Evolutionary conservation across 1,284 basidiomycete species (phyloP).

Genomic region (Cryptococcus maquisensis): DNA sequence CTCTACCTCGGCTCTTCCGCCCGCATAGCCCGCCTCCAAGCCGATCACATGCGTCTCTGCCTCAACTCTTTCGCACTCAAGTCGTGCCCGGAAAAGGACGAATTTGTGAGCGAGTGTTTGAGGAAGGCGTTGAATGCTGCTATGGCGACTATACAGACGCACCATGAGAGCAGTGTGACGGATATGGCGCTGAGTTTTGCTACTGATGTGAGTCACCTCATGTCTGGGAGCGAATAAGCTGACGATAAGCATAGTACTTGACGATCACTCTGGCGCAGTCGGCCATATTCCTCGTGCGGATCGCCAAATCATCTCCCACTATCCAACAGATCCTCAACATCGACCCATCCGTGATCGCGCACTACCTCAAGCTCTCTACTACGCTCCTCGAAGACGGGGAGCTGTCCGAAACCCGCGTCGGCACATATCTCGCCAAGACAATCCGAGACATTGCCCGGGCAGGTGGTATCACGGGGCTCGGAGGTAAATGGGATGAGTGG

Average conservation of each 20-base stretch:
- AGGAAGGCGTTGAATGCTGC: conserved; percentile 34
- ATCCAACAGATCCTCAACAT: conserved; percentile 16
- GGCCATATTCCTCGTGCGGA: conserved; percentile 34
- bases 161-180: conserved; percentile 31
- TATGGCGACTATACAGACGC: conserved; percentile 31
- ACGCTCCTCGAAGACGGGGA: conserved; percentile 26
- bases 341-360: conserved; percentile 25
- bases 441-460: conserved; percentile 28
- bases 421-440: conserved; percentile 30
- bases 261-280: conserved; percentile 37
- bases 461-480: conserved; percentile 16
- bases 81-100: conserved; percentile 23
- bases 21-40: conserved; percentile 28
- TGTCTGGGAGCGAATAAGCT: neutral
- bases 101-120: conserved; percentile 22
- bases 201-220: conserved; percentile 27
- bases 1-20: conserved; percentile 32
- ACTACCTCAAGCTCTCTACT: conserved; percentile 29
- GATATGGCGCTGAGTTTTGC: conserved; percentile 35
- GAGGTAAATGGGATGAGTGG: neutral
- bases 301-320: conserved; percentile 18
- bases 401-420: conserved; percentile 27
- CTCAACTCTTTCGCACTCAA: conserved; percentile 35
- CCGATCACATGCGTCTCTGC: conserved; percentile 35
- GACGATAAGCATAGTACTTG: conserved; percentile 19